Base-by-base conservation (phyloP, 2,329 filamentous ascomycete species). In the Alternaria angustiovoidea region DNA sequence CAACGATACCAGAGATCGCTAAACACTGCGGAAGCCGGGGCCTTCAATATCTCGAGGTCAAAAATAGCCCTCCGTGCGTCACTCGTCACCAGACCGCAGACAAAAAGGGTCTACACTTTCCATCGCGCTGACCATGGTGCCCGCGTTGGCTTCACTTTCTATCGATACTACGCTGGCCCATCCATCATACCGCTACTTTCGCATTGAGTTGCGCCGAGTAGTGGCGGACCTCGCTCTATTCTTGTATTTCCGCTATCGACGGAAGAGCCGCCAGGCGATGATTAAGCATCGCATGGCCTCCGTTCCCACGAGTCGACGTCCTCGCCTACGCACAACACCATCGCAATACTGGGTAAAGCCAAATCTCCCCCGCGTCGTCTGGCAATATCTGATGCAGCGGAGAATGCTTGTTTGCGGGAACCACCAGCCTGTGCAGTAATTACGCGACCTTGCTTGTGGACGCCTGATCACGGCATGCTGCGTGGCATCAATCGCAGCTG, bases 1-100 rank as follows among this genome's bases (percentile, higher is more conserved):
- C 63, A 52, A 66, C 64, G 59, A 56, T 59, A 62, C 62, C 58
- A 69, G 61, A 66, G 47, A 59, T 67, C 65, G 69, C 69, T 66
- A 70, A 64, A 65, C 57, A 57, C 63, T 68, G 63, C 61, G 49
- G 57, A 46, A 57, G 61, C 61, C 49, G 59, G 66, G 67, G 61
- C 63, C 54, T 34, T 61, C 63, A 65, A 71, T 67, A 70, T 73
- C 62, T 62, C 52, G 5, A 20, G 28, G 51, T 65, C 67, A 72
- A 72, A 71, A 72, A 73, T 76, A 73, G 72, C 53, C 41, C 54
- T 49, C 49, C 38, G 62, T 66, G 66, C 69, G 58, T 68, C 61
- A 58, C 58, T 39, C 44, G 64, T 67, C 66, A 69, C 63, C 64
- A 60, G 61, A 62, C 53, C 49, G 53, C 30, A 26, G 28, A 46